Conservation (phyloP, 768 basidiomycete genomes). For the Steccherinum ochraceum region DNA sequence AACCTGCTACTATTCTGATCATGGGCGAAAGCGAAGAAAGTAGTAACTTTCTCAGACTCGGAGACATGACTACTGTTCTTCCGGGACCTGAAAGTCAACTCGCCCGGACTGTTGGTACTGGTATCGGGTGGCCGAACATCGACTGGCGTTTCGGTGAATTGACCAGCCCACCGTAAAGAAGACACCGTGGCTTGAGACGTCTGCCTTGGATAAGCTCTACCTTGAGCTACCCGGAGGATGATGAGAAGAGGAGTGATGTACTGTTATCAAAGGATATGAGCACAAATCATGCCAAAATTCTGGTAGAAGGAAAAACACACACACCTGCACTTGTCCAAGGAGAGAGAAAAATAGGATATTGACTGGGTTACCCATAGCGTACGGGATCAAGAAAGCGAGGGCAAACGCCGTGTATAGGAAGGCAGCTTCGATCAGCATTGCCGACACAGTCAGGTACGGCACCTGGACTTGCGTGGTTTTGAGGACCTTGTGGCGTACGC, state of each 20-base stretch:
- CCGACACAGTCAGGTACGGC: slow-evolving; percentile 15
- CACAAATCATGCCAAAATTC: neutral
- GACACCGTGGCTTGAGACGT: neutral
- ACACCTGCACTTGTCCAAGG: slow-evolving; percentile 18
- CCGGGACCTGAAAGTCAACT: neutral
- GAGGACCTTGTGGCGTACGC: slow-evolving; percentile 11
- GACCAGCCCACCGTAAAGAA: neutral
- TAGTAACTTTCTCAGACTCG: neutral
- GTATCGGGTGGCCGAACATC: neutral
- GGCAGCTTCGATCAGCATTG: slow-evolving; percentile 23
- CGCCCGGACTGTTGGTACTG: neutral
- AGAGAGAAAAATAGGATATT: slow-evolving; percentile 16
- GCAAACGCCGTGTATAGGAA: slow-evolving; percentile 17
- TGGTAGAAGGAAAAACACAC: neutral
- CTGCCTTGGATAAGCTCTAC: slow-evolving; percentile 6
- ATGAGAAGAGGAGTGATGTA: slow-evolving; percentile 19
- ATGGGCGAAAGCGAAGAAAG: too few relatives aligned
- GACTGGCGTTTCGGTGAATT: neutral
- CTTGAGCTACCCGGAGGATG: slow-evolving; percentile 17
- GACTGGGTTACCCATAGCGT: slow-evolving; percentile 11
- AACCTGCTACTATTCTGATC: too few relatives aligned
- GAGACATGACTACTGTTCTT: neutral
- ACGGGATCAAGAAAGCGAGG: slow-evolving; percentile 19
- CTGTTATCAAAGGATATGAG: neutral
- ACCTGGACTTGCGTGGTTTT: neutral